Evolutionary conservation across 148 eudicot genomes (phyloP).

Genomic region (Dysphania ambrosioides): DNA sequence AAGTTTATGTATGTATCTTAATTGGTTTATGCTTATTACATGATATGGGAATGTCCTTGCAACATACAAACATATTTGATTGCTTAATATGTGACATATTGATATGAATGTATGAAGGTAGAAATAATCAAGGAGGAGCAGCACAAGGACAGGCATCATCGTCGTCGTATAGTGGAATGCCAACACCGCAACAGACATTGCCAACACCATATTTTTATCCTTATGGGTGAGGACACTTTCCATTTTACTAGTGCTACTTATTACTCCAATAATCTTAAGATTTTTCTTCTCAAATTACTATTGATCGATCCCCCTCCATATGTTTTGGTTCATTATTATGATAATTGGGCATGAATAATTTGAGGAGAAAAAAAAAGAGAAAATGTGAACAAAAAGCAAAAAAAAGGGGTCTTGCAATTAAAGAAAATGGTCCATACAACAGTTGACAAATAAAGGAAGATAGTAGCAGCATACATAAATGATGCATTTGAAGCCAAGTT

Average conservation of each 20-base stretch:
- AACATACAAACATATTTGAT: background rate
- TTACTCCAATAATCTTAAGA: background rate
- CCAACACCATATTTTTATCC: slow-evolving; percentile 62
- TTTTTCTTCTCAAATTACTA: too few relatives aligned
- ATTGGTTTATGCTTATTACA: background rate
- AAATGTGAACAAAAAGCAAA: background rate
- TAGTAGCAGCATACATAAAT: slow-evolving; percentile 16
- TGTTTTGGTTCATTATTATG: background rate
- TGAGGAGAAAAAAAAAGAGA: background rate
- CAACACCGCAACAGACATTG: slow-evolving; percentile 52
- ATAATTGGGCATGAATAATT: background rate
- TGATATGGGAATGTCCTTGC: background rate
- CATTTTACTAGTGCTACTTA: slow-evolving; percentile 8
- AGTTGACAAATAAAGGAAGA: slow-evolving; percentile 4
- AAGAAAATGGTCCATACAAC: slow-evolving; percentile 27
- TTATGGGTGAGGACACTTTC: slow-evolving; percentile 59
- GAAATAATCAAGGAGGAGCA: slow-evolving; percentile 49
- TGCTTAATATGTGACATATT: slow-evolving; percentile 3
- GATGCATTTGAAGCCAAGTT: slow-evolving; percentile 23
- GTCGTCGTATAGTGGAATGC: slow-evolving; percentile 32
- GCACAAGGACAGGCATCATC: slow-evolving; percentile 34
- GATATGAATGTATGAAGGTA: slow-evolving; percentile 31
- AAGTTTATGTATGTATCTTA: background rate
- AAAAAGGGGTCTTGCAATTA: background rate
- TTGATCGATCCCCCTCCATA: background rate